These are phyloP conservation scores for Kluyveromyces siamensis DNA, from an alignment of 805 yeast genomes.

Conservation along the genomic window DNA sequence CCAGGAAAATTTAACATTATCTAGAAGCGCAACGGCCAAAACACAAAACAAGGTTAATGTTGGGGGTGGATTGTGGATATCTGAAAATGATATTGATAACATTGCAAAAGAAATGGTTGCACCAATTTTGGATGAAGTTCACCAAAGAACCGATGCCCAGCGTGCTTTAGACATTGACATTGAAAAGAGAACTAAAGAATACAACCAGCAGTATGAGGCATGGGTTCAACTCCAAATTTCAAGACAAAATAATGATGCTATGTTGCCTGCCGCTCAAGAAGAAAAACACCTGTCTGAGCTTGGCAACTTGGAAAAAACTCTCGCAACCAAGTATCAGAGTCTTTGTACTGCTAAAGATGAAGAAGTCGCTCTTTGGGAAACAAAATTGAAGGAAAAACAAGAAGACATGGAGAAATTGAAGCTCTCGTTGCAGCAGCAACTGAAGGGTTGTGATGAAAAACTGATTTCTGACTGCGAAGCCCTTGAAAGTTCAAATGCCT, in stretches of 20 bases:
- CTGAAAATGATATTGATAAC: conserved; percentile 63
- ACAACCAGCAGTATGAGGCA: conserved; percentile 32
- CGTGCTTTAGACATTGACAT: conserved; percentile 45
- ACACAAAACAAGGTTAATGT: conserved; percentile 49
- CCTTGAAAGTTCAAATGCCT: conserved; percentile 22
- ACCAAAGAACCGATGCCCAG: conserved; percentile 59
- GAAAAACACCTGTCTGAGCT: conserved; percentile 40
- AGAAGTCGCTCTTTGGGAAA: conserved; percentile 28
- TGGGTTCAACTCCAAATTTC: conserved; percentile 33
- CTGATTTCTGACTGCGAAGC: conserved; percentile 19
- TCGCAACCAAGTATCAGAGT: conserved; percentile 26
- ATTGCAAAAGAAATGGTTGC: conserved; percentile 73
- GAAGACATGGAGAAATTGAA: conserved; percentile 27
- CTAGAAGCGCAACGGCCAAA: conserved; percentile 35
- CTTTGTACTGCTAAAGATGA: conserved; percentile 29
- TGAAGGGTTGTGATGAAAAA: conserved; percentile 20
- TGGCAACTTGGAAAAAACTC: conserved; percentile 38
- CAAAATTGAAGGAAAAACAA: conserved; percentile 35
- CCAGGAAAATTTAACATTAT: conserved; percentile 52
- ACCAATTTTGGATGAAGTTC: conserved; percentile 74
- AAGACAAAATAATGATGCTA: conserved; percentile 33
- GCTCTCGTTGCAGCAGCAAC: conserved; percentile 32
- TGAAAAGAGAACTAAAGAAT: conserved; percentile 29
- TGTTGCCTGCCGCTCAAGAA: conserved; percentile 32
- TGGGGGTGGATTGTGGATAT: conserved; percentile 83